Conservation (phyloP, 2,329 filamentous ascomycete genomes). For the Coccinonectria pachysandricola region DNA sequence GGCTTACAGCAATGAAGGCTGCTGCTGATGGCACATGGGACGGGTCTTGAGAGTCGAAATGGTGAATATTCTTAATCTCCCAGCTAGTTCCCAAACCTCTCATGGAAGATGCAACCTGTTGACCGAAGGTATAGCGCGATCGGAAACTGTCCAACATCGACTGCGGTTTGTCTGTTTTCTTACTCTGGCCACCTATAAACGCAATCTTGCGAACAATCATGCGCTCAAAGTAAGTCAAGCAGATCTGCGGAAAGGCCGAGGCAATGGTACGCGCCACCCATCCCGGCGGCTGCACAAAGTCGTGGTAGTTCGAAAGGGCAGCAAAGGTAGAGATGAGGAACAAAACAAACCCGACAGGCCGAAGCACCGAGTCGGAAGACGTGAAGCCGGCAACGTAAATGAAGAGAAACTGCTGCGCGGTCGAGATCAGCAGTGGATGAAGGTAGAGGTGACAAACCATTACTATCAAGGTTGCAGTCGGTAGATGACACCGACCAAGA, state of each 20-base stretch:
- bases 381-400: slow-evolving; percentile 14
- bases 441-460: slow-evolving; percentile 10
- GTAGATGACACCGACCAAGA: no score
- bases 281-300: slow-evolving; percentile 11
- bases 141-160: slow-evolving; percentile 1
- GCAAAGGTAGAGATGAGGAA: slow-evolving; percentile 11
- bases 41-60: slow-evolving; percentile 9
- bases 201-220: slow-evolving; percentile 13
- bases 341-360: slow-evolving; percentile 9
- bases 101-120: slow-evolving; percentile 13
- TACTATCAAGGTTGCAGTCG: slow-evolving; percentile 1
- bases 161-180: slow-evolving; percentile 3
- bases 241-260: slow-evolving; percentile 12
- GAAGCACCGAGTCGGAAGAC: slow-evolving; percentile 6
- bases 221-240: slow-evolving; percentile 12
- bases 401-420: slow-evolving; percentile 12
- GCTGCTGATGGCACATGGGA: slow-evolving; percentile 5
- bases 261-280: slow-evolving; percentile 12
- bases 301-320: slow-evolving; percentile 8
- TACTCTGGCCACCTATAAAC: slow-evolving; percentile 2
- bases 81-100: slow-evolving; percentile 11
- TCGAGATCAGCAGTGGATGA: slow-evolving; percentile 11
- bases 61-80: slow-evolving; percentile 14
- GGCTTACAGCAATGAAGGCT: slow-evolving; percentile 6
- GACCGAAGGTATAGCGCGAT: slow-evolving; percentile 11